Evolutionary conservation across 2,329 filamentous ascomycete genomes (phyloP).

Genomic region (Fusarium guadeloupense): DNA sequence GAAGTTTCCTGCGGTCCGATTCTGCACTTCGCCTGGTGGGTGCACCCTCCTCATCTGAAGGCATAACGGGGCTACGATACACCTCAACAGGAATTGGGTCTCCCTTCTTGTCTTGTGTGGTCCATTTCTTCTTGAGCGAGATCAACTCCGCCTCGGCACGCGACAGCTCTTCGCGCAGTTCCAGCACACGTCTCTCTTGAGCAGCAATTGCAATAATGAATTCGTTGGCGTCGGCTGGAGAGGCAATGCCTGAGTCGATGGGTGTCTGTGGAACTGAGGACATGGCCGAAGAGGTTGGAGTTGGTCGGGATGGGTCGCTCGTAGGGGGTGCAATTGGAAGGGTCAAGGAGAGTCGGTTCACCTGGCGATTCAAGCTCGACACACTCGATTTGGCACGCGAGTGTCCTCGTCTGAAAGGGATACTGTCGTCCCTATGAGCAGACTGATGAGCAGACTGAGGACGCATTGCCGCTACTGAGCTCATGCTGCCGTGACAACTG

Average conservation of each 20-base stretch:
- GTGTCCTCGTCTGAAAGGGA: conserved; percentile 53
- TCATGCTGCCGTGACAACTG: conserved; percentile 27
- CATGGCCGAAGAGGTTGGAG: conserved; percentile 53
- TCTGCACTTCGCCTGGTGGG: conserved; percentile 62
- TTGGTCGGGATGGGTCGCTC: conserved; percentile 61
- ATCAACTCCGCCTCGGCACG: conserved; percentile 82
- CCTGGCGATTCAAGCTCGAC: conserved; percentile 55
- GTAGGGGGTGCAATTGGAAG: conserved; percentile 68
- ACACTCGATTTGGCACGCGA: conserved; percentile 63
- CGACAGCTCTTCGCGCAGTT: conserved; percentile 88
- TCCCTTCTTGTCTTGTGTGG: conserved; percentile 79
- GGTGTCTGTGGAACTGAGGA: conserved; percentile 62
- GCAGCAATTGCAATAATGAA: conserved; percentile 91
- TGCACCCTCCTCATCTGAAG: conserved; percentile 46
- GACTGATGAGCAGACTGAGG: no score
- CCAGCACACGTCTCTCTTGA: conserved; percentile 89
- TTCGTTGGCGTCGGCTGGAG: conserved; percentile 66
- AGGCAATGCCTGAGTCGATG: conserved; percentile 53
- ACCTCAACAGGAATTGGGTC: conserved; percentile 67
- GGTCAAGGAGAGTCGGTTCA: conserved; percentile 68
- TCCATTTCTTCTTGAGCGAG: conserved; percentile 85
- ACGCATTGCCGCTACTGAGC: conserved; percentile 44
- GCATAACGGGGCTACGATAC: conserved; percentile 52
- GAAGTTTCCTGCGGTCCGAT: conserved; percentile 75
- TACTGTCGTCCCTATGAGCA: conserved; percentile 50